A percentile compares a stretch with the other conserved stretches of the same genome.
Evolutionary conservation across 1,284 basidiomycete species (phyloP).

Genomic region (Cutaneotrichosporon curvatum): DNA sequence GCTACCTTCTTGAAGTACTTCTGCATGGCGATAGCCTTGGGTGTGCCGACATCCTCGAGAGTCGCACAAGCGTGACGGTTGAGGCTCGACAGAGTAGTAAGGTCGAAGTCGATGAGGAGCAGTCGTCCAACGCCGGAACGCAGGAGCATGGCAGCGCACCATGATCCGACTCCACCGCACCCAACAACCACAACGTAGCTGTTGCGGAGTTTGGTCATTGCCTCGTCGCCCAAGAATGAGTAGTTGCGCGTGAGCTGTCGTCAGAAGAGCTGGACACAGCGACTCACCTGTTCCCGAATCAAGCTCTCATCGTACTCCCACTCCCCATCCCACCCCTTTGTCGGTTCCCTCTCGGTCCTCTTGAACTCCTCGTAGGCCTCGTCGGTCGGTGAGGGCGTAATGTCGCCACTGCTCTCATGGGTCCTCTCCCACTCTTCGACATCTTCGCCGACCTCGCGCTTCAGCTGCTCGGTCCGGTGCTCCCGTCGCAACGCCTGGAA

Average conservation of each 20-base stretch:
- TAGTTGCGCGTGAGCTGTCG: slow-evolving; percentile 83
- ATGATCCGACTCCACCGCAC: slow-evolving; percentile 92
- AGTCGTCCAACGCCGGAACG: slow-evolving; percentile 51
- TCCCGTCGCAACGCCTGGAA: slow-evolving; percentile 43
- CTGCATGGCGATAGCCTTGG: slow-evolving; percentile 81
- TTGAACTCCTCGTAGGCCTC: slow-evolving; percentile 18
- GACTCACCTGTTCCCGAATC: slow-evolving; percentile 56
- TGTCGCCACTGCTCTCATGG: slow-evolving; percentile 1
- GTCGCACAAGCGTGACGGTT: slow-evolving; percentile 93
- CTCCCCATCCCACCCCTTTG: slow-evolving; percentile 34
- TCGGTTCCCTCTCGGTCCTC: slow-evolving; percentile 2
- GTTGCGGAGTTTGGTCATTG: slow-evolving; percentile 70
- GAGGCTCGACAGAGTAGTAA: slow-evolving; percentile 83
- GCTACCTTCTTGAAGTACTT: slow-evolving; percentile 63
- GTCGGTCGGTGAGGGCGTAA: slow-evolving; percentile 2
- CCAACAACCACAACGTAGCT: slow-evolving; percentile 81
- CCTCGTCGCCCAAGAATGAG: slow-evolving; percentile 85
- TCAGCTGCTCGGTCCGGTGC: slow-evolving; percentile 38
- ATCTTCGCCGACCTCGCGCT: slow-evolving; percentile 42
- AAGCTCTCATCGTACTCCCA: slow-evolving; percentile 67
- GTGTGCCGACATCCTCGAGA: slow-evolving; percentile 82
- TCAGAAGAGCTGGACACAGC: neutral
- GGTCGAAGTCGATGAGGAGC: slow-evolving; percentile 63
- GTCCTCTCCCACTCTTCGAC: slow-evolving; percentile 39
- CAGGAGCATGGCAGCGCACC: slow-evolving; percentile 89